Base-by-base conservation (phyloP, 202 grass and related monocot species). In the Hordeum pubiflorum region DNA sequence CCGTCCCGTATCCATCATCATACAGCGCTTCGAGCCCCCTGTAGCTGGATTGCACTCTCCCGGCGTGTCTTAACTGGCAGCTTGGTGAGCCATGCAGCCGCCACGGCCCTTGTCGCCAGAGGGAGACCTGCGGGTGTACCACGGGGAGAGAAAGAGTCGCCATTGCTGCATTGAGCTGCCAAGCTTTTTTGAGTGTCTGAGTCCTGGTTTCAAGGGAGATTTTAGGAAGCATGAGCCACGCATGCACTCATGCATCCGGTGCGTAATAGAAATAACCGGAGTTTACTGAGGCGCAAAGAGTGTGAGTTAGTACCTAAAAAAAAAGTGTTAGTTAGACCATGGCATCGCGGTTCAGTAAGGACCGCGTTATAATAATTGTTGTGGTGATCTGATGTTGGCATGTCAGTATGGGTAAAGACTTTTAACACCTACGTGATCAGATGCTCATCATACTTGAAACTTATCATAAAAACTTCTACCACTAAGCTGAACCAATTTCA, bases 1-100 rank as follows among this genome's bases (percentile, higher is more conserved):
- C 23, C 4, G 7, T 79, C 72, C 78, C 80, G 68, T 89, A 86
- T 14, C 91, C 91, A 81, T 93, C 91, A 54, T 93, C 88, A 50
- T 93, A 86, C 23, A 91, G 36, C 5, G 82, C 54, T 70, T 89
- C 83, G 39, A 93, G 79, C 6, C 91, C 91, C 13, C 31, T 86
- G 58, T 91, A 91, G 38, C 83, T 93, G 18, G 80, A 81, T 10
- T 78, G 63, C 77, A 88, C 22, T 17, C 73, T 89, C 34, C 72
- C 26, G 1, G 43, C 82, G 12, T 77, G 68, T 58, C 56, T 81
- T 36, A 46, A 62, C 26, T 22, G 82, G 33, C 50, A 72, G 34
- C 64, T 81, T 43, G 46, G n/a, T 2, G 7, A 81, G 11, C 72
- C n/a, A 63, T 76, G 44, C 38, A 13, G 70, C 13, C 50, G n/a